Evolutionary conservation across 331 rosid genomes (phyloP).

Genomic region (Quercus lobata): DNA sequence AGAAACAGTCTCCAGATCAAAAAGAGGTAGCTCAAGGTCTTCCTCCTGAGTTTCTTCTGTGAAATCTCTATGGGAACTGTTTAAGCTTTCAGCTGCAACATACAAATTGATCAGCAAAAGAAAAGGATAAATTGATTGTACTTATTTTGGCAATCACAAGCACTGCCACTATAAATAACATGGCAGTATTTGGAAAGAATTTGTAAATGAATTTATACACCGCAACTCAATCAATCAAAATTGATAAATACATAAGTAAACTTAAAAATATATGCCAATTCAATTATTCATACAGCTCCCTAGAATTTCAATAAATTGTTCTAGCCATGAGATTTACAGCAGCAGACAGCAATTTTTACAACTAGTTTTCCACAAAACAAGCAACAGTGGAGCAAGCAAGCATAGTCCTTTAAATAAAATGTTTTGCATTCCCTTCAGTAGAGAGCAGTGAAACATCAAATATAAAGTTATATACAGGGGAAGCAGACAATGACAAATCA

Average conservation of each 20-base stretch:
- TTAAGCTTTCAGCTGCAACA: not conserved
- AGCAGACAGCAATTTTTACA: not conserved
- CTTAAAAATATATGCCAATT: not conserved
- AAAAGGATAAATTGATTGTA: not conserved
- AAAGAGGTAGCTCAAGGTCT: not conserved
- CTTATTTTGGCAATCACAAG: not conserved
- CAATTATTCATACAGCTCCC: not conserved
- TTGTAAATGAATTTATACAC: not conserved
- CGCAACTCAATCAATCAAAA: not conserved
- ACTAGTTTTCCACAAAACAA: not conserved
- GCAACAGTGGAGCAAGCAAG: not conserved
- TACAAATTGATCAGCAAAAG: not conserved
- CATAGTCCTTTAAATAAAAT: too few relatives aligned
- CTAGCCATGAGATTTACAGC: not conserved
- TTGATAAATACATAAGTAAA: not conserved
- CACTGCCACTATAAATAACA: not conserved
- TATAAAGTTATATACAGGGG: too few relatives aligned
- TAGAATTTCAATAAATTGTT: not conserved
- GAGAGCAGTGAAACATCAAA: too few relatives aligned
- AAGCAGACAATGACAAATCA: too few relatives aligned
- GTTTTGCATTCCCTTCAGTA: too few relatives aligned
- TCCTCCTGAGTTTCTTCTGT: slow-evolving; percentile 6
- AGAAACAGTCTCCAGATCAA: not conserved
- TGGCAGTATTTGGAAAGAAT: too few relatives aligned
- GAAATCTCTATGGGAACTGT: not conserved